A percentile compares a stretch with the other conserved stretches of the same genome.
phyloP scores from a whole-genome alignment of 352 stramenopile species.

The Phytophthora foliorum region DNA sequence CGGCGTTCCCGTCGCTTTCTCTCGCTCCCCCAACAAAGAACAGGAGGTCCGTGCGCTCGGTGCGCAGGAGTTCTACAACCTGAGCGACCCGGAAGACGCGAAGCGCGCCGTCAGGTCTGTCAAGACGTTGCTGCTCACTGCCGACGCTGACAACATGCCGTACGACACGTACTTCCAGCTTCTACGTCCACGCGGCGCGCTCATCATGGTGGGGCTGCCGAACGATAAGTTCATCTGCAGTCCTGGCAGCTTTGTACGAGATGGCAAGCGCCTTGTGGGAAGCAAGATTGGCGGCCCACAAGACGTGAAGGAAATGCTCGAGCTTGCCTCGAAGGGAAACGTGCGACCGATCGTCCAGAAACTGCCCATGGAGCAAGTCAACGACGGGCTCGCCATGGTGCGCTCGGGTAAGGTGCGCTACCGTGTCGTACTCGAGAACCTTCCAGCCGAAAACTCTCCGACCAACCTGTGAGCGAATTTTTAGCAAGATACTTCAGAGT shows the following conservation, averaged over 20 bases:
- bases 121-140: slow-evolving; percentile 76
- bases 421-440: slow-evolving; percentile 16
- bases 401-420: slow-evolving; percentile 30
- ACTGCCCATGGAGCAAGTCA: slow-evolving; percentile 46
- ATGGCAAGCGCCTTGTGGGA: slow-evolving; percentile 52
- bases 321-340: slow-evolving; percentile 73
- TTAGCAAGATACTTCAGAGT: neutral
- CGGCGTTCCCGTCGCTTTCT: slow-evolving; percentile 45
- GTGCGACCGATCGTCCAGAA: slow-evolving; percentile 55
- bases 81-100: slow-evolving; percentile 41
- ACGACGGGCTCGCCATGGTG: slow-evolving; percentile 47
- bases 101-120: slow-evolving; percentile 44
- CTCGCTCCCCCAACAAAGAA: slow-evolving; percentile 39
- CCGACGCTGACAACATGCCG: slow-evolving; percentile 53
- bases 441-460: neutral
- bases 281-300: slow-evolving; percentile 73
- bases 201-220: slow-evolving; percentile 70
- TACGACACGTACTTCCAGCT: slow-evolving; percentile 56
- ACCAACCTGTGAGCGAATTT: slow-evolving; percentile 1
- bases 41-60: slow-evolving; percentile 57
- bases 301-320: slow-evolving; percentile 83
- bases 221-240: slow-evolving; percentile 52
- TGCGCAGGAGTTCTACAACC: slow-evolving; percentile 66
- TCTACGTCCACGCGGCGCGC: slow-evolving; percentile 58
- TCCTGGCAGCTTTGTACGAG: slow-evolving; percentile 46